Base-by-base conservation (phyloP, 176 grass and related monocot genomes). In the Elaeis guineensis region DNA sequence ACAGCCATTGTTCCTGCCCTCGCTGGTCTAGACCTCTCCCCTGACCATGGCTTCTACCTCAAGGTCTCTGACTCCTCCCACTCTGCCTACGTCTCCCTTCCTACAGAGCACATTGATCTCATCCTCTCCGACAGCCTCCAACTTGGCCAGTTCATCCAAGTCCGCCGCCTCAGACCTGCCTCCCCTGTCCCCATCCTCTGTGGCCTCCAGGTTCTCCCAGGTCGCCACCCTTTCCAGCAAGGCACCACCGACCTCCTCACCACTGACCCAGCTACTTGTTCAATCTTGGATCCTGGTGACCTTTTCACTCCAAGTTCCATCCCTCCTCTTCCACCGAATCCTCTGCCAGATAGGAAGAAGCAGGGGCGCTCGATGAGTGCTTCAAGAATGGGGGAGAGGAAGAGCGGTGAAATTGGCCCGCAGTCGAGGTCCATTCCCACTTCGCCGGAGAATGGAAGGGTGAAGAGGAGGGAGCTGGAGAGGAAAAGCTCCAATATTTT, bases 61-160 rank as follows among this genome's bases (percentile, higher is more conserved):
- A 87, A 78, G 28, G 76, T 95, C 61, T 95, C 91, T 17, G 86
- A 95, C 29, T 78, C 87, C 16, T 50, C 80, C 17, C 69, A 82
- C 77, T 95, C 86, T 51, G 28, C 28, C 67, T 90, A 87, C 64
- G 86, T 95, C 72, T 95, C 91, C 50, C 83, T 90, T 49, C 74
- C 79, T 23, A 50, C 86, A 16, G 86, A 90, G 23, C 80, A 87
- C 57, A 83, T 87, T 48, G 75, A 95, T 35, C 80, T 95, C 64
- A 90, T 90, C 77, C 77, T 90, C 61, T 54, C 77, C 63, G 77
- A 90, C 61, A 77, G 86, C 67, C 90, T 95, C 75, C 90, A 87
- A 66, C 81, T 87, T 49, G 87, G 92, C 18, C 83, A 91, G 75
- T 69, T 97, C 75, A 69, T 97, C 66, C 78, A 87, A 70, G 72